phyloP scores from a whole-genome alignment of 2,329 filamentous ascomycete species.

The Aspergillus ochraceoroseus region DNA sequence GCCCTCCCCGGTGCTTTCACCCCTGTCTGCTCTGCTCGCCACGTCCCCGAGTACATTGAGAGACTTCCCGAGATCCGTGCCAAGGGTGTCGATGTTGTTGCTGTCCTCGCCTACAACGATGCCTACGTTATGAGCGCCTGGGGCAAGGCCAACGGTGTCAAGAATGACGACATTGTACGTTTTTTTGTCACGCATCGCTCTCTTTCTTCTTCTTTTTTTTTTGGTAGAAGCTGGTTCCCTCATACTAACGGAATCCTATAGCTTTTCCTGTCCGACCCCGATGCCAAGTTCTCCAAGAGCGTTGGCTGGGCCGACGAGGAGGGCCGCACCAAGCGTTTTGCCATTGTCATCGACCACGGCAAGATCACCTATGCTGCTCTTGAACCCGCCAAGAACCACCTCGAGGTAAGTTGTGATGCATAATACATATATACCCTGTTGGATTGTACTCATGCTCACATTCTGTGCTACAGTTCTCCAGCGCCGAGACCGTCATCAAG shows the following conservation, averaged over 20 bases:
- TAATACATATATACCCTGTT: slow-evolving; percentile 17
- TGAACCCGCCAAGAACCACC: slow-evolving; percentile 51
- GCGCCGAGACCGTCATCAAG: slow-evolving; percentile 38
- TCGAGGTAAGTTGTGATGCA: slow-evolving; percentile 35
- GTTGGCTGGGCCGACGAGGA: slow-evolving; percentile 70
- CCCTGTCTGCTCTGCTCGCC: slow-evolving; percentile 74
- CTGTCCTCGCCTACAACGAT: slow-evolving; percentile 81
- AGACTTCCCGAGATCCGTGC: slow-evolving; percentile 64
- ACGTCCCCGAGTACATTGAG: slow-evolving; percentile 74
- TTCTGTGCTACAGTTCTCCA: slow-evolving; percentile 32
- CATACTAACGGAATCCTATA: slow-evolving; percentile 27
- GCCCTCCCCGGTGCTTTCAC: slow-evolving; percentile 74
- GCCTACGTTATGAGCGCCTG: slow-evolving; percentile 82
- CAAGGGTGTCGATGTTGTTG: slow-evolving; percentile 78
- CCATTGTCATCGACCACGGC: slow-evolving; percentile 75
- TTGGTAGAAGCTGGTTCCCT: no score
- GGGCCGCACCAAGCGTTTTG: slow-evolving; percentile 72
- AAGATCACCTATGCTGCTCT: slow-evolving; percentile 76
- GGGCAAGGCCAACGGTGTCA: slow-evolving; percentile 80
- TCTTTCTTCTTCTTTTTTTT: not conserved
- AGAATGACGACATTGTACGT: slow-evolving; percentile 62
- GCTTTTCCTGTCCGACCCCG: slow-evolving; percentile 72
- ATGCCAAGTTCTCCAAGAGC: slow-evolving; percentile 68
- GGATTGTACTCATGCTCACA: slow-evolving; percentile 8
- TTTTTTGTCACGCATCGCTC: not conserved